phyloP scores from a whole-genome alignment of 106 monocot species.

The Dendrobium nobile region DNA sequence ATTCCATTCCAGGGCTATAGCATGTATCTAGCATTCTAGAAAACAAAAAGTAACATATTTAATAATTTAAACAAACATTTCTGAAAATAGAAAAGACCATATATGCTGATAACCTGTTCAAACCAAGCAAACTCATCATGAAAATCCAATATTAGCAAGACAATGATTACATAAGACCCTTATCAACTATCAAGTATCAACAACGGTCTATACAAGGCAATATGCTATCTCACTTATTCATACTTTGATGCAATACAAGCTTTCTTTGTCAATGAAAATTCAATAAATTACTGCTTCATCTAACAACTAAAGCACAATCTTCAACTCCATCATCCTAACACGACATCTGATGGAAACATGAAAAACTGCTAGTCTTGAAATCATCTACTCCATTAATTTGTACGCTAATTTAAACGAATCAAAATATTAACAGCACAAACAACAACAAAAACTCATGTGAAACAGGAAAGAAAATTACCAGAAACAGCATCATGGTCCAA shows the following conservation, averaged over 20 bases:
- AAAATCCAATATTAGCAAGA: not conserved
- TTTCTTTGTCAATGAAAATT: not conserved
- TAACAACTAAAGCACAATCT: not conserved
- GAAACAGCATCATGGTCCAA: not conserved
- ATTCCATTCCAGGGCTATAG: not conserved
- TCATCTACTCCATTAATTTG: too few relatives aligned
- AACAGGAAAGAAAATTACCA: slow-evolving; percentile 8
- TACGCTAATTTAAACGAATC: too few relatives aligned
- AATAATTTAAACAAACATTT: not conserved
- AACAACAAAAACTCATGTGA: not conserved
- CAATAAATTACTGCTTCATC: not conserved
- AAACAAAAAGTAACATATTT: not conserved
- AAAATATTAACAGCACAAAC: not conserved
- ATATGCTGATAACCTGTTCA: not conserved
- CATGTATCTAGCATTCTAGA: not conserved
- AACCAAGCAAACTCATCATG: not conserved
- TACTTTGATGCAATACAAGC: not conserved
- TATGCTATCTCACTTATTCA: not conserved
- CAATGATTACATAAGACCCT: not conserved
- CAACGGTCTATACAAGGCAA: not conserved
- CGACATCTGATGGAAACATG: not conserved
- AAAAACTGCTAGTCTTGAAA: not conserved
- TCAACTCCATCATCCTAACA: not conserved
- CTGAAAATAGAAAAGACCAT: not conserved
- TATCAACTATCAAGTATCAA: slow-evolving; percentile 3